phyloP scores from a whole-genome alignment of 176 grass and related monocot genomes.

The Chrysopogon serrulatus region DNA sequence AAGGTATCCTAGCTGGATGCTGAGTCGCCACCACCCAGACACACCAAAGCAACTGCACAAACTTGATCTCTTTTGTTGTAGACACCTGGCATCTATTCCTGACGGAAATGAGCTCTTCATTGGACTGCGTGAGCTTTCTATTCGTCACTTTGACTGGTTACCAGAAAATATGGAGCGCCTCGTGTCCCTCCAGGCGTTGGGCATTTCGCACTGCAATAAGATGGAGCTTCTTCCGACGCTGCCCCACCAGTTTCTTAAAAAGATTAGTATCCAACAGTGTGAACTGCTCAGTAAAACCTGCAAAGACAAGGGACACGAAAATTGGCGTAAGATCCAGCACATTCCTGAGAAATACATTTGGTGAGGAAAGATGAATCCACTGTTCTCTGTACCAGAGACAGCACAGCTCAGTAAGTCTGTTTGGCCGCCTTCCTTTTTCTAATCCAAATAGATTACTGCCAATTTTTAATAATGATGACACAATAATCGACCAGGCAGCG shows the following conservation, averaged over 20 bases:
- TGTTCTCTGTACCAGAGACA: no score
- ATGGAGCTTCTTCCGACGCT: neutral
- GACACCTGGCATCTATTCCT: neutral
- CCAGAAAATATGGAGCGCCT: neutral
- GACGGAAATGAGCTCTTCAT: neutral
- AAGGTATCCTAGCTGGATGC: neutral
- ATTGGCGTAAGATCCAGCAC: no score
- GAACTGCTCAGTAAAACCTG: no score
- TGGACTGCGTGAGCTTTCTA: neutral
- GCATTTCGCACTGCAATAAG: rapidly evolving
- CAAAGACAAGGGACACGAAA: no score
- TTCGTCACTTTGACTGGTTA: neutral
- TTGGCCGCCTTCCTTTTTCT: no score
- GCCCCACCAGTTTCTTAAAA: neutral
- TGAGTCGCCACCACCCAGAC: no score
- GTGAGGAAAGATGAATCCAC: no score
- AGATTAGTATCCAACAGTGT: neutral
- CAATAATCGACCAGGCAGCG: no score
- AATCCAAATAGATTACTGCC: no score
- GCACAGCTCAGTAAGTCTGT: no score
- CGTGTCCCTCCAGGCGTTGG: neutral
- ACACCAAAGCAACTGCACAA: neutral
- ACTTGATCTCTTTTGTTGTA: neutral
- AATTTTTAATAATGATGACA: no score
- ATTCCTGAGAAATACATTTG: no score